These are phyloP conservation scores for Boletus sensibilis DNA, from an alignment of 768 basidiomycete genomes.

Conservation along the genomic window DNA sequence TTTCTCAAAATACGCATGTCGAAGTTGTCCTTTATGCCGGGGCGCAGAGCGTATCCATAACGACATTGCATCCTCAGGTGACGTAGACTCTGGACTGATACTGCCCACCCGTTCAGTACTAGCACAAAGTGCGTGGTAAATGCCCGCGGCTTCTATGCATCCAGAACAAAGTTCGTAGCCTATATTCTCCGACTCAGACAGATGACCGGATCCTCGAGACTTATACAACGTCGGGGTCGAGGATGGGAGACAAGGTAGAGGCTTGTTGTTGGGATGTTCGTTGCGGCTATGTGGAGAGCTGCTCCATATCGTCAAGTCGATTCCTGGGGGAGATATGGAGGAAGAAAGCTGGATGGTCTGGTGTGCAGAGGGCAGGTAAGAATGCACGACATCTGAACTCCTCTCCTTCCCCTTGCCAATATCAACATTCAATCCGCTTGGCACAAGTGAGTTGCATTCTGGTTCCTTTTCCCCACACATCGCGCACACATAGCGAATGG, in stretches of 20 bases:
- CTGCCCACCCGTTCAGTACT: conserved; percentile 34
- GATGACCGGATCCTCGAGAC: not conserved
- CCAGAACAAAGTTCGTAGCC: conserved; percentile 86
- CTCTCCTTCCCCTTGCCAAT: conserved; percentile 49
- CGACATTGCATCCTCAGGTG: conserved; percentile 55
- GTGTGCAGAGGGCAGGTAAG: conserved; percentile 39
- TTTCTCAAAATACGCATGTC: conserved; percentile 86
- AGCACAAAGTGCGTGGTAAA: conserved; percentile 71
- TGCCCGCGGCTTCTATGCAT: conserved; percentile 77
- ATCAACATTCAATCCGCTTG: conserved; percentile 12
- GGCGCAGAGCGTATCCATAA: conserved; percentile 68
- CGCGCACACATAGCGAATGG: conserved; percentile 88
- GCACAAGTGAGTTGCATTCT: conserved; percentile 14
- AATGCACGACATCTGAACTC: conserved; percentile 20
- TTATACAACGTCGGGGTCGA: conserved; percentile 20
- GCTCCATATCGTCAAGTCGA: conserved; percentile 16
- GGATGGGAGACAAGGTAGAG: conserved; percentile 44
- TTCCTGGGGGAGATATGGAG: conserved; percentile 18
- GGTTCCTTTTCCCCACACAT: conserved; percentile 81
- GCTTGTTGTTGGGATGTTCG: conserved; percentile 37
- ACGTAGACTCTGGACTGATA: conserved; percentile 40
- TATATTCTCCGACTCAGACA: conserved; percentile 6
- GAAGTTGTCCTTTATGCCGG: conserved; percentile 66
- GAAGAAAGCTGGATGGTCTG: conserved; percentile 25
- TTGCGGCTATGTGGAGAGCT: conserved; percentile 13